Conservation (phyloP, 1,284 basidiomycete species). For the Ustilago lituana region DNA sequence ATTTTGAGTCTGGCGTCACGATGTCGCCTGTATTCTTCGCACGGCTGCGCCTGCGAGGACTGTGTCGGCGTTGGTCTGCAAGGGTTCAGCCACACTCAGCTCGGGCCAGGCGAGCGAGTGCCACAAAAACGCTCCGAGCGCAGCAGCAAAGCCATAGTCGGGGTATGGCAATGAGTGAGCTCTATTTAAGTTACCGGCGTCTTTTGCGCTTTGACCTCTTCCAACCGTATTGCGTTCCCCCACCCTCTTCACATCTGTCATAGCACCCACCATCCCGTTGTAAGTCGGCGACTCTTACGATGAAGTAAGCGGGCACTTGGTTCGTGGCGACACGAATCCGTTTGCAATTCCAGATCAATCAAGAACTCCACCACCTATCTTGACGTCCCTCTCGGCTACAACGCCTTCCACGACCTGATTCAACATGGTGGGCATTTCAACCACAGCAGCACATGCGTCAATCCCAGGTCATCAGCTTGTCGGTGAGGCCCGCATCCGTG, state of each 20-base stretch:
- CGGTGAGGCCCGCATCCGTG: constrained; percentile 35
- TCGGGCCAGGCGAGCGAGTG: constrained; percentile 3
- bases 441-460: background rate
- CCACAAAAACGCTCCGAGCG: too few species aligned
- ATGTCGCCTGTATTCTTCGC: too few species aligned
- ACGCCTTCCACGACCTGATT: background rate
- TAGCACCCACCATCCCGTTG: too few species aligned
- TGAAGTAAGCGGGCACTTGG: constrained; percentile 5
- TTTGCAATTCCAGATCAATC: too few species aligned
- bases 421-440: constrained; percentile 31
- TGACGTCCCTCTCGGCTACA: background rate
- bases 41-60: too few species aligned
- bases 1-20: background rate
- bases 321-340: background rate
- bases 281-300: too few species aligned
- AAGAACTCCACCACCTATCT: background rate
- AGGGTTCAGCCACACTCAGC: constrained; percentile 12
- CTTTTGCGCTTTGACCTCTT: too few species aligned
- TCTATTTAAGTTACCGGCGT: too few species aligned
- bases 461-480: constrained; percentile 17
- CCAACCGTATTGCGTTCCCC: too few species aligned
- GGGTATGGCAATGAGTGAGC: too few species aligned
- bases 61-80: constrained; percentile 6
- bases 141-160: too few species aligned
- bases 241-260: too few species aligned